Conservation (phyloP, 2,329 filamentous ascomycete species). For the Leptographium procerum region DNA sequence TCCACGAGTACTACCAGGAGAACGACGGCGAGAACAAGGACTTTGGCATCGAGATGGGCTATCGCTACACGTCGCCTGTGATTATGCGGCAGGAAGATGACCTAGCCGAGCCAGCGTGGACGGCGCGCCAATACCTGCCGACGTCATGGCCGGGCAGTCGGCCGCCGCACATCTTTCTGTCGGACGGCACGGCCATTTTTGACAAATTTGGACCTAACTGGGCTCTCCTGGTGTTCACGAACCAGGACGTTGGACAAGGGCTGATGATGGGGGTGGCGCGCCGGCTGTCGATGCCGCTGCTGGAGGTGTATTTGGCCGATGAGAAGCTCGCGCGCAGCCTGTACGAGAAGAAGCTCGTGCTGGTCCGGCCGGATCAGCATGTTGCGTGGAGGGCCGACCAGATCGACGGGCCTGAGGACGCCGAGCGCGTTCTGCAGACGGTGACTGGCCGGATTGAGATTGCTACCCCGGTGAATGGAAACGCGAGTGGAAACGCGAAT, state of each 20-base stretch:
- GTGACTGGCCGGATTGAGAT: neutral
- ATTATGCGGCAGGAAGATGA: neutral
- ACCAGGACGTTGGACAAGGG: neutral
- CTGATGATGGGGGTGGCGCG: neutral
- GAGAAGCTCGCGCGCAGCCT: constrained; percentile 6
- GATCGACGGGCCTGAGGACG: neutral
- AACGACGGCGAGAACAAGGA: constrained; percentile 18
- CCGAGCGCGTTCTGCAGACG: neutral
- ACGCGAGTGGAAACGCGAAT: neutral
- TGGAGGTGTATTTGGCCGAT: neutral
- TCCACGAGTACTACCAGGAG: constrained; percentile 9
- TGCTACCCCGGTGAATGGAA: neutral
- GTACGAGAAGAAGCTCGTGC: constrained; percentile 7
- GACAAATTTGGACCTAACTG: constrained; percentile 8
- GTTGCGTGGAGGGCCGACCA: constrained; percentile 10
- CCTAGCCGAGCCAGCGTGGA: neutral
- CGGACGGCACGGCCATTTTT: constrained; percentile 8
- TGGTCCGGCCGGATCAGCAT: constrained; percentile 11
- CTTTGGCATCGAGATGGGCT: constrained; percentile 17
- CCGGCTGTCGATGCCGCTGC: constrained; percentile 2
- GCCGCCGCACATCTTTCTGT: constrained; percentile 9
- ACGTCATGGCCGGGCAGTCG: constrained; percentile 10
- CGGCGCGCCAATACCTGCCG: constrained; percentile 2
- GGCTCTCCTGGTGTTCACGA: constrained; percentile 8
- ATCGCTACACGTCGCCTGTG: constrained; percentile 10